Evolutionary conservation across 2,329 filamentous ascomycete species (phyloP).

Genomic region (Colletotrichum chrysophilum): DNA sequence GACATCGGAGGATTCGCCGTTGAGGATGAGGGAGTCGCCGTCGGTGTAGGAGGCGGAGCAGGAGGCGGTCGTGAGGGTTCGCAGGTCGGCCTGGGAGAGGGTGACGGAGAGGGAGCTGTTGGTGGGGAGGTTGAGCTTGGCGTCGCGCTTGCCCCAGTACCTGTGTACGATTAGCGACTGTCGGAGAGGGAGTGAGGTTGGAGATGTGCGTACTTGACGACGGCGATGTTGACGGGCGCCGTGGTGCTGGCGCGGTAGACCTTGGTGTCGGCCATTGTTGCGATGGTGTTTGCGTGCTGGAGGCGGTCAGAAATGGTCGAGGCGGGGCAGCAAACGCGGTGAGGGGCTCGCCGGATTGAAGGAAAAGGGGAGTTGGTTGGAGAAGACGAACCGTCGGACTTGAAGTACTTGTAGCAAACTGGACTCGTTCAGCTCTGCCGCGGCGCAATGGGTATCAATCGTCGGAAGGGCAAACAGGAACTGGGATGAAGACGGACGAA

Average conservation of each 20-base stretch:
- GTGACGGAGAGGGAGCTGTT: conserved; percentile 98
- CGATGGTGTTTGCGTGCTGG: conserved; percentile 2
- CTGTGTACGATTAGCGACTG: conserved; percentile 29
- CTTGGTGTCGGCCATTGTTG: conserved; percentile 52
- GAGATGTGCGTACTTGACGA: conserved; percentile 77
- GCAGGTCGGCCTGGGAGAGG: conserved; percentile 90
- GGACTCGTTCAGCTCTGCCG: not conserved
- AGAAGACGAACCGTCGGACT: not conserved
- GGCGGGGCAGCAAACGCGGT: not conserved
- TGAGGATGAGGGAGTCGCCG: conserved; percentile 79
- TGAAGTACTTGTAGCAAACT: not conserved
- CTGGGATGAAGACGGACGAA: conserved; percentile 6
- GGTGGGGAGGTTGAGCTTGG: conserved; percentile 93
- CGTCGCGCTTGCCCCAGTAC: conserved; percentile 97
- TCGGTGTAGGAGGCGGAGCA: conserved; percentile 76
- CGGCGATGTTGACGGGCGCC: conserved; percentile 96
- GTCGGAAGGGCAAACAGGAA: not conserved
- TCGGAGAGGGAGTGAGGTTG: conserved; percentile 37
- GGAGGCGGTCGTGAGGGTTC: conserved; percentile 94
- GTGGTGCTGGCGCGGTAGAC: conserved; percentile 95
- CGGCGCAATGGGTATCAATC: not conserved
- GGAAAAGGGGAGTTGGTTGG: not conserved
- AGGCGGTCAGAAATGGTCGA: conserved; percentile 23
- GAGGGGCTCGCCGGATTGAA: not conserved
- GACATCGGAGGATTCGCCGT: conserved; percentile 82